phyloP scores from a whole-genome alignment of 768 basidiomycete genomes.

The Boletus vermiculosoides region DNA sequence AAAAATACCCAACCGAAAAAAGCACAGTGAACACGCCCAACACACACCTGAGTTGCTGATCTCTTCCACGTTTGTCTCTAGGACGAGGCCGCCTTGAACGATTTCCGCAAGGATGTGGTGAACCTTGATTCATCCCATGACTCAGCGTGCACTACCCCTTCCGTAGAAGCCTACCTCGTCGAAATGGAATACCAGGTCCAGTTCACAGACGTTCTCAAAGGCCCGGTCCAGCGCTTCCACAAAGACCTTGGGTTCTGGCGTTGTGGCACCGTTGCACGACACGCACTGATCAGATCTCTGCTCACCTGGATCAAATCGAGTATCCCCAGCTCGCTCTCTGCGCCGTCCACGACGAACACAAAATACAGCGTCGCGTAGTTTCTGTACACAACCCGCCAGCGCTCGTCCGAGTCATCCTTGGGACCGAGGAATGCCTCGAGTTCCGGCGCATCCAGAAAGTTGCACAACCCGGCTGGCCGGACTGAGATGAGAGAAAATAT shows the following conservation, averaged over 20 bases:
- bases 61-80: constrained; percentile 92
- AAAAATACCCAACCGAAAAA: constrained; percentile 1
- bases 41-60: constrained; percentile 68
- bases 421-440: constrained; percentile 70
- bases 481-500: constrained; percentile 87
- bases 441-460: constrained; percentile 93
- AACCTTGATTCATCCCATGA: constrained; percentile 44
- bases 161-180: constrained; percentile 68
- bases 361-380: constrained; percentile 97
- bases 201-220: constrained; percentile 98
- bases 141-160: background rate
- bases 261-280: background rate
- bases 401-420: constrained; percentile 50
- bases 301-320: constrained; percentile 94
- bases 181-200: constrained; percentile 98
- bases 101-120: constrained; percentile 96
- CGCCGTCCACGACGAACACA: constrained; percentile 93
- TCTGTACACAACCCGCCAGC: constrained; percentile 87
- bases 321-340: constrained; percentile 95
- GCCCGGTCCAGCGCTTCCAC: constrained; percentile 94
- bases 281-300: background rate
- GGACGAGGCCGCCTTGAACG: constrained; percentile 92
- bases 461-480: constrained; percentile 83
- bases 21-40: background rate
- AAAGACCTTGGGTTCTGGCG: constrained; percentile 59